Conservation (phyloP, 2,329 filamentous ascomycete species). For the Penicillium corylophilum region DNA sequence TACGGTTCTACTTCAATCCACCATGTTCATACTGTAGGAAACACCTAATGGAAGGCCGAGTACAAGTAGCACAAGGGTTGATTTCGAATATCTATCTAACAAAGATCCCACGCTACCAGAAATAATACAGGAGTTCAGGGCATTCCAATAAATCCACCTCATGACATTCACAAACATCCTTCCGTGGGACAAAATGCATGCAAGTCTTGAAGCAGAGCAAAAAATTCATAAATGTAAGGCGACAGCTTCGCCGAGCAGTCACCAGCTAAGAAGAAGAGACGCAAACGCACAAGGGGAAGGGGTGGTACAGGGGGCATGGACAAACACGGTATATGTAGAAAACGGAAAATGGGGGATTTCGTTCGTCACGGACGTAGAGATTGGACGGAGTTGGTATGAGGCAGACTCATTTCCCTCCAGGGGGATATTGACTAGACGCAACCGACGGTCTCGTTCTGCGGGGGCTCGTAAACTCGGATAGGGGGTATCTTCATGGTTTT, state of each 20-base stretch:
- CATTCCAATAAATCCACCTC: constrained; percentile 15
- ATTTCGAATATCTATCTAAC: constrained; percentile 9
- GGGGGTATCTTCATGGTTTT: background rate
- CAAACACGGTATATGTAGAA: constrained; percentile 5
- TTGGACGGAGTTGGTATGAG: constrained; percentile 12
- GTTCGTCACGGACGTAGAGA: constrained; percentile 24
- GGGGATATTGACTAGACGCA: constrained; percentile 11
- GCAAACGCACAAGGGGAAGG: background rate
- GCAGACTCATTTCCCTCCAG: constrained; percentile 20
- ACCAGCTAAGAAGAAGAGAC: background rate
- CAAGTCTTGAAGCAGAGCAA: background rate
- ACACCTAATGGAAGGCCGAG: background rate
- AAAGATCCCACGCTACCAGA: background rate
- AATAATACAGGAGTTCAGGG: constrained; percentile 14
- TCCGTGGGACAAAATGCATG: background rate
- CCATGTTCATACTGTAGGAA: background rate
- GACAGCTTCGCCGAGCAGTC: background rate
- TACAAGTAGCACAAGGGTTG: background rate
- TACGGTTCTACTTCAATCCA: background rate
- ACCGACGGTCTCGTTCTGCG: constrained; percentile 7
- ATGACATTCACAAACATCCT: constrained; percentile 5
- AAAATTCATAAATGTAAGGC: background rate
- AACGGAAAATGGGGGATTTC: constrained; percentile 1
- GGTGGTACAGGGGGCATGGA: background rate
- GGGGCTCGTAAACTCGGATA: background rate